Conservation (phyloP, 1,284 basidiomycete species). For the Malassezia sp. region DNA sequence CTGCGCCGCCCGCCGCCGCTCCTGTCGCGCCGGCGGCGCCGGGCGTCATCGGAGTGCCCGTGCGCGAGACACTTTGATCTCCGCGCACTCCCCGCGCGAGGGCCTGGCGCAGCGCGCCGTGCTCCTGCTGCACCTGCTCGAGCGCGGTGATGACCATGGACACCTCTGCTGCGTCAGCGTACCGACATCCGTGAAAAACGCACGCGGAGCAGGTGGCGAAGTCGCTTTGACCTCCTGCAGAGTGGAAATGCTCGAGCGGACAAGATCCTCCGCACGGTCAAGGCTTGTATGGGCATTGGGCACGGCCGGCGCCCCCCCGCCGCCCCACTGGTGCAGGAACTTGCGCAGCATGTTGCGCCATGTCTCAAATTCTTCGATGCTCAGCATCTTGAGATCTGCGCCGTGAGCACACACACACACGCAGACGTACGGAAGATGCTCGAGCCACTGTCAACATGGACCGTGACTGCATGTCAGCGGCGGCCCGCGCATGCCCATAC, state of each 20-base stretch:
- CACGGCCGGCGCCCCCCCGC: slow-evolving; percentile 14
- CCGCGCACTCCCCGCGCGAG: background rate
- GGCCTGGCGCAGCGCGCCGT: slow-evolving; percentile 5
- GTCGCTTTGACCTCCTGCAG: slow-evolving; percentile 1
- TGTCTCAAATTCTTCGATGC: slow-evolving; percentile 32
- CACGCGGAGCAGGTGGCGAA: background rate
- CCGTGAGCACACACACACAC: background rate
- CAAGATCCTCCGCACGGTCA: slow-evolving; percentile 24
- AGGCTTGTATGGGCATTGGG: slow-evolving; percentile 23
- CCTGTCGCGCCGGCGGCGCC: background rate
- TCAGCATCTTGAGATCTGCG: slow-evolving; percentile 38
- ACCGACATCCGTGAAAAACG: too few species aligned
- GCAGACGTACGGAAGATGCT: slow-evolving; percentile 33
- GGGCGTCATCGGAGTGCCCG: background rate
- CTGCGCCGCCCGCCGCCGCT: background rate
- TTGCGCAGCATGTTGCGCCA: slow-evolving; percentile 35
- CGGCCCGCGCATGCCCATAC: slow-evolving; percentile 8
- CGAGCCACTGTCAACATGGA: slow-evolving; percentile 43
- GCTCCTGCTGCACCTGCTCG: slow-evolving; percentile 3
- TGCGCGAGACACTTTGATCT: background rate
- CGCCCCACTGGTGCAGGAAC: slow-evolving; percentile 32
- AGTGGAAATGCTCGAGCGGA: slow-evolving; percentile 19
- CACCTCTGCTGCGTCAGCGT: too few species aligned
- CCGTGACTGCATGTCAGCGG: slow-evolving; percentile 22
- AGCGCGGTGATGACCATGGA: slow-evolving; percentile 5